These are phyloP conservation scores for Lipomyces chichibuensis DNA, from an alignment of 805 yeast genomes.

Conservation along the genomic window DNA sequence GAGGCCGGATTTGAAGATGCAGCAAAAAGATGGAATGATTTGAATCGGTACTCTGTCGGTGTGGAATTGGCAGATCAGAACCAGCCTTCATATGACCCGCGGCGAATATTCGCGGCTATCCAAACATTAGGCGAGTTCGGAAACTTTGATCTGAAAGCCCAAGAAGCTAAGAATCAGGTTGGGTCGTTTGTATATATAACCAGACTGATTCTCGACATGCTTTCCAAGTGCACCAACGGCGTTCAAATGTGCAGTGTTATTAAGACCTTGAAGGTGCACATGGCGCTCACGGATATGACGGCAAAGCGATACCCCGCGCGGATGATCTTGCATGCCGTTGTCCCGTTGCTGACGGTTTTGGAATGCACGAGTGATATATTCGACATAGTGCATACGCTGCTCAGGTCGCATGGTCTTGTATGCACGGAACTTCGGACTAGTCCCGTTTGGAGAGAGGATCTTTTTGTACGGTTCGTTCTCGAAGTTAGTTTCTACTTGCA, in stretches of 20 bases:
- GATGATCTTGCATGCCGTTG: constrained; percentile 23
- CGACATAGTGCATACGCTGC: constrained; percentile 12
- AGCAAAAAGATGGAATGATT: constrained; percentile 7
- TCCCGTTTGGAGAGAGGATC: background rate
- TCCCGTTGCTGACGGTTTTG: constrained; percentile 9
- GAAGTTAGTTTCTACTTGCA: constrained; percentile 13
- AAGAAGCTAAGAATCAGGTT: background rate
- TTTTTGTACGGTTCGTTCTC: constrained; percentile 16
- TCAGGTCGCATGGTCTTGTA: background rate
- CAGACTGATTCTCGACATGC: constrained; percentile 14
- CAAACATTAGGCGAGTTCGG: background rate
- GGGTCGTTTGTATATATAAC: constrained; percentile 9
- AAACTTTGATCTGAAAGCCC: constrained; percentile 3
- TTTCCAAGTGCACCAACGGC: constrained; percentile 10
- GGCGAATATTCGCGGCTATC: background rate
- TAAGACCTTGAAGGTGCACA: constrained; percentile 10
- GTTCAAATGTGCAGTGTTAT: constrained; percentile 15
- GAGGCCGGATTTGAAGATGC: constrained; percentile 1
- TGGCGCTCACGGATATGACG: constrained; percentile 1
- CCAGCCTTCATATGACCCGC: background rate
- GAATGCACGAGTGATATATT: constrained; percentile 20
- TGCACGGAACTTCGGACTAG: background rate
- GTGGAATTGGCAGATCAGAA: constrained; percentile 1
- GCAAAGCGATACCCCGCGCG: constrained; percentile 11
- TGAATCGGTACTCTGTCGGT: constrained; percentile 3